Evolutionary conservation across 768 basidiomycete genomes (phyloP).

Genomic region (Macrolepiota dolichaula): DNA sequence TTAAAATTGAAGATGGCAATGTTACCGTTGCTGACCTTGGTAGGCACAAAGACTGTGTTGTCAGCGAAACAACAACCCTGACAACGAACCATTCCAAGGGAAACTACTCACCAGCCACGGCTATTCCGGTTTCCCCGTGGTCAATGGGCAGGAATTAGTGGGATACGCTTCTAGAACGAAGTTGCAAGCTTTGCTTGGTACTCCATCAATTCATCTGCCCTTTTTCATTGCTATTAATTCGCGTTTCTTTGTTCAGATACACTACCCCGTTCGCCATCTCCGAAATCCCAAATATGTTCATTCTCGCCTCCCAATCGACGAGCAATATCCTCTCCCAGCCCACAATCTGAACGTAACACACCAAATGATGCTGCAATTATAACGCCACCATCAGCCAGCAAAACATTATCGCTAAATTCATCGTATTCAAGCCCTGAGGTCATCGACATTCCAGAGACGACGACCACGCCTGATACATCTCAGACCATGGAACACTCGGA

Average conservation of each 20-base stretch:
- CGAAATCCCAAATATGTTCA: slow-evolving; percentile 31
- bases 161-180: slow-evolving; percentile 63
- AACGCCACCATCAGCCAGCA: neutral
- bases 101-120: slow-evolving; percentile 37
- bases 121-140: slow-evolving; percentile 67
- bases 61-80: neutral
- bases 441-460: neutral
- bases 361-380: neutral
- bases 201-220: slow-evolving; percentile 11
- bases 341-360: neutral
- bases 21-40: slow-evolving; percentile 49
- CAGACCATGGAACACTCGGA: slow-evolving; percentile 24
- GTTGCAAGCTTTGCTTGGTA: slow-evolving; percentile 36
- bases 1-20: slow-evolving; percentile 49
- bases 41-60: slow-evolving; percentile 13
- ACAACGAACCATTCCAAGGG: neutral
- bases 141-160: slow-evolving; percentile 44
- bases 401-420: neutral
- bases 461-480: neutral
- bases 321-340: neutral
- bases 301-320: slow-evolving; percentile 27
- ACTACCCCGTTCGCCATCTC: slow-evolving; percentile 5
- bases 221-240: neutral
- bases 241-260: slow-evolving; percentile 16
- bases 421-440: neutral